Conservation (phyloP, 805 yeast genomes). For the Metschnikowia baotianmanensis region DNA sequence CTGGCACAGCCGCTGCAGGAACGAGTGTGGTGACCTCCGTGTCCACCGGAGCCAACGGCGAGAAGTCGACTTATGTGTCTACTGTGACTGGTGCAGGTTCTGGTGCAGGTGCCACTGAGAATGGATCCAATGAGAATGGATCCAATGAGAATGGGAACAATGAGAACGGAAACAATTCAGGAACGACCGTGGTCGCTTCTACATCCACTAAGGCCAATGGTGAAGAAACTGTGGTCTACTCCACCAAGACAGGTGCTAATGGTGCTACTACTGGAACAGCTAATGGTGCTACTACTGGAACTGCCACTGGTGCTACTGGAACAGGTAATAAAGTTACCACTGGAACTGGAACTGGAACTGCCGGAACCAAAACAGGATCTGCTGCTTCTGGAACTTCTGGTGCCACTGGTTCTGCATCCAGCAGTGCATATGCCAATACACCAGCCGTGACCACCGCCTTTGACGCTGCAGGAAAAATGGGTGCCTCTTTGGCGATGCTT, state of each 20-base stretch:
- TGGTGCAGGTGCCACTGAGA: too few relatives aligned
- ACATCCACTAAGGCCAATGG: too few relatives aligned
- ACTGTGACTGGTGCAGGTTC: too few relatives aligned
- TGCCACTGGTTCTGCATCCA: not conserved
- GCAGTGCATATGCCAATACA: not conserved
- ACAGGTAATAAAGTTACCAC: too few relatives aligned
- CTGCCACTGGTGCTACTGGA: too few relatives aligned
- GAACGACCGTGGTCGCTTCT: not conserved
- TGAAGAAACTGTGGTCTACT: too few relatives aligned
- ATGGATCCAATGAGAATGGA: too few relatives aligned
- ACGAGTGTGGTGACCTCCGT: not conserved
- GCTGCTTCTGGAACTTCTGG: constrained; percentile 1
- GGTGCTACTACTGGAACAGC: constrained; percentile 1
- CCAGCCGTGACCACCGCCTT: constrained; percentile 14
- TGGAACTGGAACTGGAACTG: not conserved
- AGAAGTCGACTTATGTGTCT: too few relatives aligned
- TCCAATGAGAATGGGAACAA: too few relatives aligned
- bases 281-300: not conserved
- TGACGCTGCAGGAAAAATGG: constrained; percentile 22
- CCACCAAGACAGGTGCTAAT: not conserved
- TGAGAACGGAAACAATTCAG: too few relatives aligned
- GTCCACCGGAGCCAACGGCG: not conserved
- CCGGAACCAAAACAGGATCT: too few relatives aligned
- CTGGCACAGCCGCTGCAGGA: not conserved
- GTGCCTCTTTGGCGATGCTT: constrained; percentile 29